These are phyloP conservation scores for Pyricularia sp. DNA, from an alignment of 2,329 filamentous ascomycete genomes.

Conservation along the genomic window DNA sequence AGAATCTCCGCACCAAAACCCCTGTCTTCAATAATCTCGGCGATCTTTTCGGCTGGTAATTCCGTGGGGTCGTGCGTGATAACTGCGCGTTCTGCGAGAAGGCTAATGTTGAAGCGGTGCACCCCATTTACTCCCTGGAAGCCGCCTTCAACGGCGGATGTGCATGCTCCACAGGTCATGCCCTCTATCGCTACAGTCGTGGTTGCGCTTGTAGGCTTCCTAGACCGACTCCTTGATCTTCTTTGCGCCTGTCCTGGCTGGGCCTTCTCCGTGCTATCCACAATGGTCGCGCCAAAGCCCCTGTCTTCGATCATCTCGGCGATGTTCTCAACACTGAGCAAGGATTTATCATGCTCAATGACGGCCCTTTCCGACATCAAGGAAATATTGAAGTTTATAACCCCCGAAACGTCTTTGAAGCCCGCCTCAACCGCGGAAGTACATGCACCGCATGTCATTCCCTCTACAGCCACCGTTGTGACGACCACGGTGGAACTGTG, in stretches of 20 bases:
- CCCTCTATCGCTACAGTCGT: constrained; percentile 88
- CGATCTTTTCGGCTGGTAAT: constrained; percentile 64
- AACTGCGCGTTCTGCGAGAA: constrained; percentile 85
- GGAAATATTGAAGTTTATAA: constrained; percentile 73
- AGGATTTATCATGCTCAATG: constrained; percentile 62
- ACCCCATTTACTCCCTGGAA: constrained; percentile 72
- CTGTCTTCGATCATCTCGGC: constrained; percentile 56
- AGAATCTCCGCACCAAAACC: constrained; percentile 83
- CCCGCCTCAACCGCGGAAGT: constrained; percentile 77
- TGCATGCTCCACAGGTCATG: constrained; percentile 97
- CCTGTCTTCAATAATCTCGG: constrained; percentile 76
- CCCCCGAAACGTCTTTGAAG: constrained; percentile 64
- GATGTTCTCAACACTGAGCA: constrained; percentile 43
- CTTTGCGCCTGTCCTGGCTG: not conserved
- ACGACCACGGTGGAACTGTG: constrained; percentile 36
- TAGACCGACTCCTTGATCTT: constrained; percentile 35
- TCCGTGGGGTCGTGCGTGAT: constrained; percentile 71
- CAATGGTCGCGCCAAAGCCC: constrained; percentile 70
- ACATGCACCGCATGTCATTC: constrained; percentile 88
- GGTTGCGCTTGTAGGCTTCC: constrained; percentile 41
- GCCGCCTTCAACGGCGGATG: constrained; percentile 77
- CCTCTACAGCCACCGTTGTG: constrained; percentile 70
- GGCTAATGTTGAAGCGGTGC: constrained; percentile 85
- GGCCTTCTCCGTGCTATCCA: constrained; percentile 55
- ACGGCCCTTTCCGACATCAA: constrained; percentile 78